Evolutionary conservation across 2,329 filamentous ascomycete species (phyloP).

Genomic region (Pseudogymnoascus sp.): DNA sequence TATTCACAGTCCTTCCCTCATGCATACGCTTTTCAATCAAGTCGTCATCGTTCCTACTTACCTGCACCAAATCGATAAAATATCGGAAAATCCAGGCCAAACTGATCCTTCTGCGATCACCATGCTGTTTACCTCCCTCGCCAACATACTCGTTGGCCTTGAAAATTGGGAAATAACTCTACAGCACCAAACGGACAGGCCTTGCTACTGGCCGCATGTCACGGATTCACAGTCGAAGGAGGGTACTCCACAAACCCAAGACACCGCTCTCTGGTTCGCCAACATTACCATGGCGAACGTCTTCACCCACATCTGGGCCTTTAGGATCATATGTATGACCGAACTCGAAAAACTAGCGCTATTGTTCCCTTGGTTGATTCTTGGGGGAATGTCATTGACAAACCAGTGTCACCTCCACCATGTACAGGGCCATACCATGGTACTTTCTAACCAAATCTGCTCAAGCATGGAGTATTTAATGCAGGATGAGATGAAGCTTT

Average conservation of each 20-base stretch:
- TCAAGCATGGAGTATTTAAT: constrained; percentile 31
- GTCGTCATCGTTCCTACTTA: constrained; percentile 25
- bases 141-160: constrained; percentile 7
- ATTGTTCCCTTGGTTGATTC: background rate
- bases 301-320: constrained; percentile 32
- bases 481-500: constrained; percentile 33
- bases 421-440: background rate
- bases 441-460: constrained; percentile 25
- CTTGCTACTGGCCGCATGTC: background rate
- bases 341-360: background rate
- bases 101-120: background rate
- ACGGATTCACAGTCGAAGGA: background rate
- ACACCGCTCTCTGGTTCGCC: constrained; percentile 24
- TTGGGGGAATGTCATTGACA: background rate
- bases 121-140: background rate
- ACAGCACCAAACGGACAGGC: background rate
- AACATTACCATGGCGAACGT: constrained; percentile 32
- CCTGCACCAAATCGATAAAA: constrained; percentile 18
- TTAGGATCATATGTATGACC: constrained; percentile 29
- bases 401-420: background rate
- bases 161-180: constrained; percentile 11
- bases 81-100: constrained; percentile 9
- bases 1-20: constrained; percentile 18
- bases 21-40: constrained; percentile 29
- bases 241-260: background rate